Evolutionary conservation across 768 basidiomycete species (phyloP), one percentile per base, ranked within the genome.

Genomic region (Mrakia frigida): DNA sequence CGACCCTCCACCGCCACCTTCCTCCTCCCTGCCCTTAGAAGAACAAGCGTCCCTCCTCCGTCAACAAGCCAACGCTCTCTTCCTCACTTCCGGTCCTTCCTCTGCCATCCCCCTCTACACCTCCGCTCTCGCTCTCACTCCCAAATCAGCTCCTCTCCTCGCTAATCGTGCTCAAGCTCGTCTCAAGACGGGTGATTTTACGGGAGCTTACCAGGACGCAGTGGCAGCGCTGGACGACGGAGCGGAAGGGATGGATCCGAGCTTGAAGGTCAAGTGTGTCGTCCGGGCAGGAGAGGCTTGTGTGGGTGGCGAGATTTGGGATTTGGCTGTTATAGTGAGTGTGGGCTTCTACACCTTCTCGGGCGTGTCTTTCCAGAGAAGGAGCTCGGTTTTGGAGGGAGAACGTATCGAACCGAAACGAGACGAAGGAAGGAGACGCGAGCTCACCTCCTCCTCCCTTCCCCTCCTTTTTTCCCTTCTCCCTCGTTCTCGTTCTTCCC

Each of bases 241-340:
- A 23, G 25, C 21, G 0, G 37, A 39, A 39, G 65, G 37, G 65
- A 37, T 68, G 65, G 31, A 31, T 9, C 2, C n/a, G 39, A 39
- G 14, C 2, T 41, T 68, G 37, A 68, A n/a, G 25, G 37, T 68
- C 18, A 68, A 68, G 11, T 68, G 65, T n/a, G 65, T 68, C 3
- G 39, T 68, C 1, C 21, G 65, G 31, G 65, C 65, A 18, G 65
- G 65, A 6, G 65, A 68, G 37, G 65, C 65, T 23, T 16, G 18
- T 25, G 65, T 41, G 16, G 65, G 65, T 0, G 18, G 37, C 5
- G 18, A 43, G 39, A 23, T 68, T 7, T 68, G 65, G 65, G 65
- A 68, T 68, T n/a, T 68, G 37, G 37, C 35, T 16, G 65, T 68
- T n/a, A 43, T 68, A 18, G 65, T 68, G 37, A 37, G 65, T 68